phyloP scores from a whole-genome alignment of 371 early-diverging fungal genomes.

The Apophysomyces trapeziformis region DNA sequence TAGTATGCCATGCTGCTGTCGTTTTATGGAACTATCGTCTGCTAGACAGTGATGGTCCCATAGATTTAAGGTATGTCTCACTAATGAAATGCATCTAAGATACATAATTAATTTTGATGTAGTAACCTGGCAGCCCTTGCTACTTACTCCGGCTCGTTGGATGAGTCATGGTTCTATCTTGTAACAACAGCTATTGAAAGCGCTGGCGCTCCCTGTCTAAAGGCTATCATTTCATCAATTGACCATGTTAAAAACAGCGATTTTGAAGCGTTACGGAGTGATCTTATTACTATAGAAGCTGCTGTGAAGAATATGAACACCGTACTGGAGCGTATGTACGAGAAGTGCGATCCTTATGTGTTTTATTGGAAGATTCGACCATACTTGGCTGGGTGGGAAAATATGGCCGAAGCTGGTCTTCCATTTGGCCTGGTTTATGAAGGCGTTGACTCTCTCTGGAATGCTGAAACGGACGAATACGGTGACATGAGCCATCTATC shows the following conservation, averaged over 20 bases:
- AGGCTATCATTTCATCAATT: conserved; percentile 63
- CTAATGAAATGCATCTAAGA: no score
- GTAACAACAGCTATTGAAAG: conserved; percentile 91
- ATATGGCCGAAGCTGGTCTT: conserved; percentile 84
- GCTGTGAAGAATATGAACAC: conserved; percentile 65
- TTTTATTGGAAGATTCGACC: conserved; percentile 95
- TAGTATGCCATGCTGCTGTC: conserved; percentile 86
- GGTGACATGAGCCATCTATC: conserved; percentile 60
- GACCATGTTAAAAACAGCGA: conserved; percentile 61
- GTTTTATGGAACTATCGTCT: conserved; percentile 90
- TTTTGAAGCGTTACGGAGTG: conserved; percentile 43
- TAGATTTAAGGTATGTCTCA: conserved; percentile 64
- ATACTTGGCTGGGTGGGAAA: conserved; percentile 94
- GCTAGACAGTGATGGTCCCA: conserved; percentile 74
- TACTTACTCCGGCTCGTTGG: conserved; percentile 88
- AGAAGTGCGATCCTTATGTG: conserved; percentile 92
- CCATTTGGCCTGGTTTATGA: conserved; percentile 91
- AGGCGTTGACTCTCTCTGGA: conserved; percentile 71
- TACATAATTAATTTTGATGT: neutral
- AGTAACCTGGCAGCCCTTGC: conserved; percentile 82
- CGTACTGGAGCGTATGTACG: conserved; percentile 86
- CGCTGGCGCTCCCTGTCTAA: conserved; percentile 80
- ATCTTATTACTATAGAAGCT: conserved; percentile 60
- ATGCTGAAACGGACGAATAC: conserved; percentile 54
- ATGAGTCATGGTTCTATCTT: conserved; percentile 97